Percentiles rank a stretch among this genome's conserved stretches.
Conservation (phyloP, 2,329 filamentous ascomycete genomes). For the Pseudocercospora eumusae region DNA sequence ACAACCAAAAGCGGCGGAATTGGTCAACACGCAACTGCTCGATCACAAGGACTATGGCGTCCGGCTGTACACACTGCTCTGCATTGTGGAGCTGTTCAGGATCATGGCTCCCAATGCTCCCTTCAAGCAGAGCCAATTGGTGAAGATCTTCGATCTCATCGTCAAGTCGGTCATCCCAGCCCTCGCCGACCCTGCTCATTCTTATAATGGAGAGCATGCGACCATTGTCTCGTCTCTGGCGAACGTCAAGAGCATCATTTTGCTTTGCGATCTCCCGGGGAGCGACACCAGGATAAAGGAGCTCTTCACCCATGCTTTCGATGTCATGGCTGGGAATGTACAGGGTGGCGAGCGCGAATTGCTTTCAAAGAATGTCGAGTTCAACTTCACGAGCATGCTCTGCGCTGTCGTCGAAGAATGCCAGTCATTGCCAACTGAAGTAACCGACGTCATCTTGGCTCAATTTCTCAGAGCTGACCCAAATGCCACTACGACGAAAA, state of each 20-base stretch:
- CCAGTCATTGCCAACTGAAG: constrained; percentile 71
- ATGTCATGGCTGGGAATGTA: constrained; percentile 78
- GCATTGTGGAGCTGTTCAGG: constrained; percentile 87
- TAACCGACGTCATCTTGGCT: constrained; percentile 90
- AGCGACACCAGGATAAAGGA: constrained; percentile 76
- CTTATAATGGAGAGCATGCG: constrained; percentile 91
- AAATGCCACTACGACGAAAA: constrained; percentile 48
- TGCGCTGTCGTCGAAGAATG: constrained; percentile 86
- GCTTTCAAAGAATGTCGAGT: constrained; percentile 89
- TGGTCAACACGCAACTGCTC: constrained; percentile 78
- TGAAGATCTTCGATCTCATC: constrained; percentile 94
- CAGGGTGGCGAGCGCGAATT: constrained; percentile 76
- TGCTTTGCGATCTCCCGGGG: constrained; percentile 83
- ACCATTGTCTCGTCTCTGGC: constrained; percentile 86
- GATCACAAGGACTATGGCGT: constrained; percentile 93
- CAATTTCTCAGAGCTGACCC: constrained; percentile 91
- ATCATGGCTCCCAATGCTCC: constrained; percentile 94
- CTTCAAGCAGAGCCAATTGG: constrained; percentile 85
- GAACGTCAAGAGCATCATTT: constrained; percentile 90
- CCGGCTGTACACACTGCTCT: constrained; percentile 82
- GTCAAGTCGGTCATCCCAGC: constrained; percentile 80
- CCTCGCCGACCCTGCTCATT: constrained; percentile 79
- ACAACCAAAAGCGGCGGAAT: constrained; percentile 77
- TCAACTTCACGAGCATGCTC: constrained; percentile 84
- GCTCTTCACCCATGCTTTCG: constrained; percentile 87